Evolutionary conservation across 805 yeast genomes (phyloP).

Genomic region (Kodamaea jinghongensis): DNA sequence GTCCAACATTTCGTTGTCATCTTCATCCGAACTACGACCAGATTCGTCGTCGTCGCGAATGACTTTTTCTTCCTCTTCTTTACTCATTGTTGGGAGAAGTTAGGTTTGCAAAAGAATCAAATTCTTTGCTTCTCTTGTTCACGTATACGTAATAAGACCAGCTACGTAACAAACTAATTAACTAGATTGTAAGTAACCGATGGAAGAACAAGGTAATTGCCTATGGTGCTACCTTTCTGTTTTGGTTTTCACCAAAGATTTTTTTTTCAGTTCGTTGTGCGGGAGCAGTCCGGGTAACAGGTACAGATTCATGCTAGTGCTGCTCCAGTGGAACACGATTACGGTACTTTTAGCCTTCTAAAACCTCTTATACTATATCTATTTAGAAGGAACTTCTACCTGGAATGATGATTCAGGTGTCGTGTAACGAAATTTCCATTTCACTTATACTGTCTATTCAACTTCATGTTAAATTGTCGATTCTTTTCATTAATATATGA

Average conservation of each 20-base stretch:
- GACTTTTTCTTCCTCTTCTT: conserved; percentile 37
- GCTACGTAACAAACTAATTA: too few species aligned
- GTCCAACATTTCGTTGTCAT: conserved; percentile 44
- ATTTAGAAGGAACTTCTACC: too few species aligned
- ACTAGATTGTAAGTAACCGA: too few species aligned
- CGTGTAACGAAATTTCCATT: too few species aligned
- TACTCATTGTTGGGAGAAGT: conserved; percentile 8
- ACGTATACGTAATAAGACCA: too few species aligned
- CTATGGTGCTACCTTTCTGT: conserved; percentile 2
- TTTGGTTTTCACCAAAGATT: conserved; percentile 4
- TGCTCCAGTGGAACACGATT: too few species aligned
- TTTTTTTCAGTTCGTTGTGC: background rate
- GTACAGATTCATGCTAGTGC: too few species aligned
- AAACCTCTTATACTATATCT: too few species aligned
- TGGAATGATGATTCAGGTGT: too few species aligned
- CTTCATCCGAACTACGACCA: conserved; percentile 28
- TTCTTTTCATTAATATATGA: conserved; percentile 68
- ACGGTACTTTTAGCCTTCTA: too few species aligned
- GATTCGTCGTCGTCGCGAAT: conserved; percentile 31
- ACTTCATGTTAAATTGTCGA: conserved; percentile 68
- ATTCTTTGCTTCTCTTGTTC: background rate
- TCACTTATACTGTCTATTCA: conserved; percentile 49
- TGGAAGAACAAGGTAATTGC: too few species aligned
- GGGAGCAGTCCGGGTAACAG: conserved; percentile 3
- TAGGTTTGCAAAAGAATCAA: background rate